Evolutionary conservation across 139 green algal genomes (phyloP).

Genomic region (Micractinium sp.): DNA sequence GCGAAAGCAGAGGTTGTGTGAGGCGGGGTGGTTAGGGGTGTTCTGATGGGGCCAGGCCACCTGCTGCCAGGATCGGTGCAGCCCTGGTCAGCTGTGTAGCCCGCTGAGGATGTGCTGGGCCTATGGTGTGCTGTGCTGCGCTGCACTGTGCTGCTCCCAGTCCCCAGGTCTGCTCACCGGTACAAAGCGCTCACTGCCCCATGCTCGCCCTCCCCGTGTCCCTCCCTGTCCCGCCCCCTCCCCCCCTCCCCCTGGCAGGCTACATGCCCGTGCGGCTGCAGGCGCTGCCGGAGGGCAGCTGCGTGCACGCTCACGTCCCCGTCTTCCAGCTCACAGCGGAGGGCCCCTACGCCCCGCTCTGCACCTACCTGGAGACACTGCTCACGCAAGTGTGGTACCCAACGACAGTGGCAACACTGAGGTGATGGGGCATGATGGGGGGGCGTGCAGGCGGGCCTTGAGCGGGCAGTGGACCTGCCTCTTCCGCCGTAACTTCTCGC

Average conservation of each 20-base stretch:
- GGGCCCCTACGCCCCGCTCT: slow-evolving; percentile 76
- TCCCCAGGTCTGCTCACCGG: too few relatives aligned
- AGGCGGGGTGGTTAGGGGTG: too few relatives aligned
- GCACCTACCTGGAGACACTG: slow-evolving; percentile 91
- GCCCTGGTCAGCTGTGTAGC: not conserved
- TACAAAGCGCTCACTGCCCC: too few relatives aligned
- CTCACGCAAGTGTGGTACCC: slow-evolving; percentile 81
- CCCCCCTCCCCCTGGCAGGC: slow-evolving; percentile 46
- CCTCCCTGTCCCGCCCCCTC: too few relatives aligned
- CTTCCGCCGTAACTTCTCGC: too few relatives aligned
- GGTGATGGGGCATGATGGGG: slow-evolving; percentile 5
- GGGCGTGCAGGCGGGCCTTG: too few relatives aligned
- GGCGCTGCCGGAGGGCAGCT: slow-evolving; percentile 84
- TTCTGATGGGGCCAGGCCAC: too few relatives aligned
- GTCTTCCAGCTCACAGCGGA: slow-evolving; percentile 87
- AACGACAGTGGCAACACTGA: slow-evolving; percentile 86
- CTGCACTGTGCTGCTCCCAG: not conserved
- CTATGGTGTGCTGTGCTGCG: not conserved
- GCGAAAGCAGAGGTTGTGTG: too few relatives aligned
- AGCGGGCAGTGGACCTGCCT: too few relatives aligned
- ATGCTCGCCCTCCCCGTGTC: too few relatives aligned
- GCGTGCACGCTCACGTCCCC: slow-evolving; percentile 76
- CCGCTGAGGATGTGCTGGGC: too few relatives aligned
- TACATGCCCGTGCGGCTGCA: slow-evolving; percentile 91
- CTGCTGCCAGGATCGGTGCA: not conserved